Percentiles rank a stretch among this genome's conserved stretches.
Evolutionary conservation across 2,329 filamentous ascomycete genomes (phyloP).

Genomic region (Colletotrichum chrysophilum): DNA sequence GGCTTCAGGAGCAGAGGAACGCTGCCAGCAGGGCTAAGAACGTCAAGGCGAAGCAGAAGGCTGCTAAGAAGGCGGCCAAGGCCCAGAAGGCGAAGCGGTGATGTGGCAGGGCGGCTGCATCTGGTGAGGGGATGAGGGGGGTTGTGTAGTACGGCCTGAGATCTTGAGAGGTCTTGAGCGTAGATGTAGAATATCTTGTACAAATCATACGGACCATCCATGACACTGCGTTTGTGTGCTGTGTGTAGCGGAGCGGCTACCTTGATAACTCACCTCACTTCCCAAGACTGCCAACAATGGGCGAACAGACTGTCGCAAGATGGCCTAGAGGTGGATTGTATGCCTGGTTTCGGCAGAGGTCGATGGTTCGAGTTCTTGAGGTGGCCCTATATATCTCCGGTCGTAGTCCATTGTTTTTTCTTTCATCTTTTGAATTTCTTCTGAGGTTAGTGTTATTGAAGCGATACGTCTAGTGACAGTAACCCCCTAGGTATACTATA

Average conservation of each 20-base stretch:
- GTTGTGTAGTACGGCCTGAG: background rate
- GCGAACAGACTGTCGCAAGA: background rate
- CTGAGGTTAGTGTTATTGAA: background rate
- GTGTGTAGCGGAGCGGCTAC: background rate
- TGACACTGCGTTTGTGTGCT: background rate
- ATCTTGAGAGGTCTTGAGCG: background rate
- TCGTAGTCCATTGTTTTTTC: background rate
- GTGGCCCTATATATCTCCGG: background rate
- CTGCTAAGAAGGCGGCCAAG: slow-evolving; percentile 36
- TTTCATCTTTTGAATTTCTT: accelerated
- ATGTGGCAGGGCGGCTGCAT: background rate
- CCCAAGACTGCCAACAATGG: background rate
- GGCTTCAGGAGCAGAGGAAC: slow-evolving; percentile 30
- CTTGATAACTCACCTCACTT: background rate
- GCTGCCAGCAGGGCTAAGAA: slow-evolving; percentile 29
- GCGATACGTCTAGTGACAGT: background rate
- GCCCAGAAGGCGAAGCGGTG: slow-evolving; percentile 37
- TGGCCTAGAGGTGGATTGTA: background rate
- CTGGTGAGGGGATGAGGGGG: background rate
- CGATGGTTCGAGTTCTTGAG: background rate
- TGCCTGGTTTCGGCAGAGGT: background rate
- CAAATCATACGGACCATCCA: slow-evolving; percentile 14
- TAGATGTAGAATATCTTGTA: slow-evolving; percentile 21
- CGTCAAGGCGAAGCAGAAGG: slow-evolving; percentile 41
- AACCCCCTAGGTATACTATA: background rate